phyloP scores from a whole-genome alignment of 495 filamentous ascomycete genomes.

The Penicillium coprophilum region DNA sequence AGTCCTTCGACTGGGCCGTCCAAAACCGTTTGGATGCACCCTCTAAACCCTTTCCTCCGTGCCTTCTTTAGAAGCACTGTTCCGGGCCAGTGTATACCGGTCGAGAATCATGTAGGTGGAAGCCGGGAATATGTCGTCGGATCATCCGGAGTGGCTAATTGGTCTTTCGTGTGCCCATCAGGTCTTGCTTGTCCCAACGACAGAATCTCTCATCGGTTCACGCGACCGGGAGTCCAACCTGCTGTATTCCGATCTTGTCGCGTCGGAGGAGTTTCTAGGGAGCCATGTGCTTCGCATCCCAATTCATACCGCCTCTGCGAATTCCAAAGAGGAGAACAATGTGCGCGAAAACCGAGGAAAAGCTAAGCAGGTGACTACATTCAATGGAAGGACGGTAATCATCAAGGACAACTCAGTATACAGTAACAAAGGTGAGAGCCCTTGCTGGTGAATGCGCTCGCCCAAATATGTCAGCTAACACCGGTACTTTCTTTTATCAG shows the following conservation, averaged over 20 bases:
- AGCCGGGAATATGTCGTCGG: slow-evolving; percentile 8
- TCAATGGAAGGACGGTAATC: slow-evolving; percentile 90
- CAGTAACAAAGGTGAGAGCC: slow-evolving; percentile 82
- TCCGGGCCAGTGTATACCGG: slow-evolving; percentile 87
- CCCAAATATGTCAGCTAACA: slow-evolving; percentile 18
- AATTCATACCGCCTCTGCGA: slow-evolving; percentile 48
- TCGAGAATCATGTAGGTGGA: slow-evolving; percentile 76
- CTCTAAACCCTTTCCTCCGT: slow-evolving; percentile 96
- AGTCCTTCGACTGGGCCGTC: slow-evolving; percentile 43
- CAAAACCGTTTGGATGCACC: slow-evolving; percentile 84
- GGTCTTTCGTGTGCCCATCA: slow-evolving; percentile 30
- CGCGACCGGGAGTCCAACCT: slow-evolving; percentile 85
- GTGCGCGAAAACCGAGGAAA: slow-evolving; percentile 90
- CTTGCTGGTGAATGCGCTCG: not conserved
- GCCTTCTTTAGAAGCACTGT: slow-evolving; percentile 97
- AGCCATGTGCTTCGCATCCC: slow-evolving; percentile 95
- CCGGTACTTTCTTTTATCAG: slow-evolving; percentile 44
- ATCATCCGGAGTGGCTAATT: slow-evolving; percentile 21
- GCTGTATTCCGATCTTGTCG: slow-evolving; percentile 75
- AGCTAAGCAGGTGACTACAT: slow-evolving; percentile 86
- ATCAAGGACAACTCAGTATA: slow-evolving; percentile 93
- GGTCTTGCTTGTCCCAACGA: slow-evolving; percentile 91
- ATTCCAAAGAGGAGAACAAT: slow-evolving; percentile 68
- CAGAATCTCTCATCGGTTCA: slow-evolving; percentile 82
- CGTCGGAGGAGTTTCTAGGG: slow-evolving; percentile 88